Conservation (phyloP, 148 eudicot genomes). For the Rhododendron simsii region DNA sequence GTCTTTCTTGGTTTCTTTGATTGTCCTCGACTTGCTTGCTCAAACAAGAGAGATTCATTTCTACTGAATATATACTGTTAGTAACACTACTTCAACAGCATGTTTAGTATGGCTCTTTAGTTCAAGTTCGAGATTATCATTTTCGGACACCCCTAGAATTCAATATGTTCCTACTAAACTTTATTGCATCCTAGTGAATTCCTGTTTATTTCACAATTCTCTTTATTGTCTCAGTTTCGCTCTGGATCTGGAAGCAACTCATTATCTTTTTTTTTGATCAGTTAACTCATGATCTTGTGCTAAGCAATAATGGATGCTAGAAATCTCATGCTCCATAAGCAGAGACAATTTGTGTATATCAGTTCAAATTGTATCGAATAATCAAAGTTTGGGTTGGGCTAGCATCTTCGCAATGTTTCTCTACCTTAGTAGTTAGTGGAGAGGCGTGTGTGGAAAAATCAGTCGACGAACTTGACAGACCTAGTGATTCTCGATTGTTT, state of each 20-base stretch:
- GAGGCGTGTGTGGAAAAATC: not conserved
- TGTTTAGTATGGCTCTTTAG: not conserved
- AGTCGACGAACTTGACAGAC: not conserved
- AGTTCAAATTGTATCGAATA: not conserved
- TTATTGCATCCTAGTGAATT: not conserved
- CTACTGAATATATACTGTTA: too few species aligned
- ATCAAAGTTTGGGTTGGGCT: not conserved
- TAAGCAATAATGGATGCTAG: too few species aligned
- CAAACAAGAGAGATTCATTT: not conserved
- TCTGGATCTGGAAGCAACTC: not conserved
- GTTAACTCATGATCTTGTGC: not conserved
- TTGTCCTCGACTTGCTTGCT: too few species aligned
- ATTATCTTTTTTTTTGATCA: too few species aligned
- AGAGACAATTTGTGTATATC: too few species aligned
- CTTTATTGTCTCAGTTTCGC: not conserved
- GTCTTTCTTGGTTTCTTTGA: too few species aligned
- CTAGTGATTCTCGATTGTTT: too few species aligned
- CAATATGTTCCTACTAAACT: not conserved
- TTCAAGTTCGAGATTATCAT: not conserved
- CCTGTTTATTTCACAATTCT: not conserved
- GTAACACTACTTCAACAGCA: too few species aligned
- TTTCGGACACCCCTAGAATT: not conserved
- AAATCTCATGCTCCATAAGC: too few species aligned
- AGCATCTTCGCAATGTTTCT: not conserved
- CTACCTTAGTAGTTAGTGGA: too few species aligned